phyloP scores from a whole-genome alignment of 139 green algal genomes.

The Chlorella sp. region DNA sequence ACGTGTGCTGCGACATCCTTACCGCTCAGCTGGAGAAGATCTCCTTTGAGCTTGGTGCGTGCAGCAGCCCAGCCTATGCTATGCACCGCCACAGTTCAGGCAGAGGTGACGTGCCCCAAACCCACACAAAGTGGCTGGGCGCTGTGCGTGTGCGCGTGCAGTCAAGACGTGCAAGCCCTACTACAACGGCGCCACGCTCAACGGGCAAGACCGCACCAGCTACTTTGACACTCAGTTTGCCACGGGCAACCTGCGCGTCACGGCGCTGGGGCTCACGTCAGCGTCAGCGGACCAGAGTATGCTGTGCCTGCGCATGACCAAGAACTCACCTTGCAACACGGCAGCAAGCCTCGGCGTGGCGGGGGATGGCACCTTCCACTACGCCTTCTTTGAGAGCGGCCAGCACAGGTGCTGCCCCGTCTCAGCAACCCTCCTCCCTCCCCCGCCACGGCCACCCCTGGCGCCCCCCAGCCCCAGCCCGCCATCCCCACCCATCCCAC shows the following conservation, averaged over 20 bases:
- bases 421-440: not conserved
- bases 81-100: no score
- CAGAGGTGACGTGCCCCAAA: no score
- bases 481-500: not conserved
- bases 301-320: not conserved
- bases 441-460: no score
- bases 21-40: not conserved
- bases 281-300: not conserved
- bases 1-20: constrained; percentile 26
- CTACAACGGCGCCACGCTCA: constrained; percentile 1
- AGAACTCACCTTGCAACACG: not conserved
- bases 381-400: not conserved
- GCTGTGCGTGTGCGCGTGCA: not conserved
- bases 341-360: not conserved
- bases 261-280: not conserved
- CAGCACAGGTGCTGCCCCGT: constrained; percentile 1
- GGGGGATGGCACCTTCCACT: not conserved
- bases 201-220: not conserved
- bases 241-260: constrained; percentile 11
- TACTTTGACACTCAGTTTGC: constrained; percentile 8
- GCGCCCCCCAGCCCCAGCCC: no score
- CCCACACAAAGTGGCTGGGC: no score
- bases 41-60: constrained; percentile 6
- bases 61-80: no score
- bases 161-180: not conserved